Percentiles rank a stretch among this genome's conserved stretches.
Conservation (phyloP, 768 basidiomycete genomes). For the Cubamyces sp. region DNA sequence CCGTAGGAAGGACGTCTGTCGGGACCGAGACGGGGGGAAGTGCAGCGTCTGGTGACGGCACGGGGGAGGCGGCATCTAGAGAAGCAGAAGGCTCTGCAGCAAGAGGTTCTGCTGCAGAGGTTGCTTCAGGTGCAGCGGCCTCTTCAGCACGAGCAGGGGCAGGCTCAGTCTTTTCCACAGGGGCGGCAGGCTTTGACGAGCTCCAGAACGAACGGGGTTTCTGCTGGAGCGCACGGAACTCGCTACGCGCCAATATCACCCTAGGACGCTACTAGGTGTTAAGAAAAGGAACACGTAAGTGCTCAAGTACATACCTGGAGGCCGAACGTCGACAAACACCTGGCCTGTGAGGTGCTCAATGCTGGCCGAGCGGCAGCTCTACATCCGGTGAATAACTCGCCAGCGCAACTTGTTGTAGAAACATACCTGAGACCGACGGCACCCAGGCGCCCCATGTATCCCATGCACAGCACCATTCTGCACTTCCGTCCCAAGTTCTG, state of each 20-base stretch:
- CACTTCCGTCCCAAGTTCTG: not conserved
- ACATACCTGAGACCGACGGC: slow-evolving; percentile 20
- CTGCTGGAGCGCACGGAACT: slow-evolving; percentile 8
- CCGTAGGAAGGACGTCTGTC: slow-evolving; percentile 18
- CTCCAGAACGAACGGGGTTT: slow-evolving; percentile 11
- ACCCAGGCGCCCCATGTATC: slow-evolving; percentile 19
- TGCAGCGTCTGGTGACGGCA: slow-evolving; percentile 8
- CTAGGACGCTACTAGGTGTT: slow-evolving; percentile 10
- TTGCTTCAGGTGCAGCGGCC: not conserved
- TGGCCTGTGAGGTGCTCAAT: slow-evolving; percentile 7
- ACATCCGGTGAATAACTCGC: not conserved
- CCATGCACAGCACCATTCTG: slow-evolving; percentile 20
- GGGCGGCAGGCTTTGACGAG: slow-evolving; percentile 13
- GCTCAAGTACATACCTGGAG: slow-evolving; percentile 15
- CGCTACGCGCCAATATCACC: not conserved
- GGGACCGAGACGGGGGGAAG: slow-evolving; percentile 17
- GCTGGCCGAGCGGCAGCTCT: slow-evolving; percentile 16
- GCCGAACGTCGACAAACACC: slow-evolving; percentile 19
- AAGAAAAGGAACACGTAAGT: not conserved
- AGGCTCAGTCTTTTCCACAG: not conserved
- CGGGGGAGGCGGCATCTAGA: slow-evolving; percentile 8
- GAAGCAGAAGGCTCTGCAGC: slow-evolving; percentile 20
- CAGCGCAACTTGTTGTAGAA: not conserved
- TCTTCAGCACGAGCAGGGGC: slow-evolving; percentile 1
- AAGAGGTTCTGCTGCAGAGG: slow-evolving; percentile 5